Conservation (phyloP, 2,329 filamentous ascomycete species). For the Arthrinium puccinioides region DNA sequence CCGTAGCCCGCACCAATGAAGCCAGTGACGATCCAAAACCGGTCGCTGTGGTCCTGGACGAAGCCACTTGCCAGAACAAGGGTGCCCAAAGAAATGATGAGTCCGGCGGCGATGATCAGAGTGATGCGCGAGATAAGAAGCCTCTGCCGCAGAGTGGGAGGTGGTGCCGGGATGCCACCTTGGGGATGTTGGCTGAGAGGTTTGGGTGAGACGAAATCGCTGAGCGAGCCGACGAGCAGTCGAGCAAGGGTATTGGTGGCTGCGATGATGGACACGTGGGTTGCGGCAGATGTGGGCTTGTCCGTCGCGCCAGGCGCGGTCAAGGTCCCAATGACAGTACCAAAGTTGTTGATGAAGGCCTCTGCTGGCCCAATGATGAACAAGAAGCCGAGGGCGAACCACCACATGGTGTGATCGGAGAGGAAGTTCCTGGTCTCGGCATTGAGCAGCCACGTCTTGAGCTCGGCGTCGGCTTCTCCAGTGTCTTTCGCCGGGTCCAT, state of each 20-base stretch:
- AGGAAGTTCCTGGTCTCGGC: conserved; percentile 83
- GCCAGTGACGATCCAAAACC: conserved; percentile 81
- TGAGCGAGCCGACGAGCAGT: conserved; percentile 80
- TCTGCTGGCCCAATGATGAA: conserved; percentile 93
- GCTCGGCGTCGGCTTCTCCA: conserved; percentile 38
- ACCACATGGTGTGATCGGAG: conserved; percentile 91
- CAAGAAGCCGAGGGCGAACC: conserved; percentile 83
- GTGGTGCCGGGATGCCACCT: conserved; percentile 25
- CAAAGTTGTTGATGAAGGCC: conserved; percentile 95
- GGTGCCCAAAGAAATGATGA: conserved; percentile 69
- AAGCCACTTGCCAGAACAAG: conserved; percentile 69
- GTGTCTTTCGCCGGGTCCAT: conserved; percentile 28
- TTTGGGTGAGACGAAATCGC: conserved; percentile 73
- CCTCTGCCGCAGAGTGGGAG: conserved; percentile 24
- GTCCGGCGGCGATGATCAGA: conserved; percentile 70
- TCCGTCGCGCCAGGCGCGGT: conserved; percentile 49
- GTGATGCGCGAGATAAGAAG: conserved; percentile 68
- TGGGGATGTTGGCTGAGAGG: conserved; percentile 53
- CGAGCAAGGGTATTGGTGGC: conserved; percentile 86
- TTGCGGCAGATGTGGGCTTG: conserved; percentile 58
- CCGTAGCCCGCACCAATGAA: conserved; percentile 89
- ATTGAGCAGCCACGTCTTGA: conserved; percentile 86
- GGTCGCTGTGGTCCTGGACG: conserved; percentile 65
- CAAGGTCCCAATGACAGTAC: conserved; percentile 84
- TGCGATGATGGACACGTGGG: conserved; percentile 88